phyloP scores from a whole-genome alignment of 768 basidiomycete genomes.

The Ramaria sp. region DNA sequence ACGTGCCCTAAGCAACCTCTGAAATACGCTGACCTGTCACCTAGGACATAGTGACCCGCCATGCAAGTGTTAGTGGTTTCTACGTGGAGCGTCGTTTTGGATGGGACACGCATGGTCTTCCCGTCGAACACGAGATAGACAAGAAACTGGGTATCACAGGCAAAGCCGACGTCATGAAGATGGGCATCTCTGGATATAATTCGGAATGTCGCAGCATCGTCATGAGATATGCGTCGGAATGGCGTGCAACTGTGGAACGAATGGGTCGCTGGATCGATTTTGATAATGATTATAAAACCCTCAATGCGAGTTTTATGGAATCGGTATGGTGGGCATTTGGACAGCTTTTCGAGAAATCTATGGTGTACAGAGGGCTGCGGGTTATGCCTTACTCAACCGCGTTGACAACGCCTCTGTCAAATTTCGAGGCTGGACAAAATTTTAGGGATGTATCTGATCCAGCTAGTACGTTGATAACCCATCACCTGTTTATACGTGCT shows the following conservation, averaged over 20 bases:
- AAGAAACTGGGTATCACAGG: slow-evolving; percentile 88
- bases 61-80: slow-evolving; percentile 86
- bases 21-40: background rate
- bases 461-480: slow-evolving; percentile 43
- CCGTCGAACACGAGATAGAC: slow-evolving; percentile 99
- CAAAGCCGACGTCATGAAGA: slow-evolving; percentile 83
- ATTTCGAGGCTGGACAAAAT: slow-evolving; percentile 90
- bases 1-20: slow-evolving; percentile 12
- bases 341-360: slow-evolving; percentile 81
- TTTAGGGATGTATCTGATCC: slow-evolving; percentile 94
- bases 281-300: slow-evolving; percentile 98
- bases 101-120: slow-evolving; percentile 98
- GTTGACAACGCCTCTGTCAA: slow-evolving; percentile 90
- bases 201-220: slow-evolving; percentile 93
- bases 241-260: slow-evolving; percentile 90
- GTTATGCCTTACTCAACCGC: slow-evolving; percentile 99
- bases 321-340: slow-evolving; percentile 98
- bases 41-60: slow-evolving; percentile 95
- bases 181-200: slow-evolving; percentile 98
- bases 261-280: slow-evolving; percentile 99
- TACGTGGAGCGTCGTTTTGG: slow-evolving; percentile 93
- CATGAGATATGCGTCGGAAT: slow-evolving; percentile 92
- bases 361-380: slow-evolving; percentile 87
- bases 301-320: slow-evolving; percentile 93
- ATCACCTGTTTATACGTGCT: background rate